A percentile compares a stretch with the other conserved stretches of the same genome.
Conservation (phyloP, 345 rosid genomes). For the Eucalyptus victrix region DNA sequence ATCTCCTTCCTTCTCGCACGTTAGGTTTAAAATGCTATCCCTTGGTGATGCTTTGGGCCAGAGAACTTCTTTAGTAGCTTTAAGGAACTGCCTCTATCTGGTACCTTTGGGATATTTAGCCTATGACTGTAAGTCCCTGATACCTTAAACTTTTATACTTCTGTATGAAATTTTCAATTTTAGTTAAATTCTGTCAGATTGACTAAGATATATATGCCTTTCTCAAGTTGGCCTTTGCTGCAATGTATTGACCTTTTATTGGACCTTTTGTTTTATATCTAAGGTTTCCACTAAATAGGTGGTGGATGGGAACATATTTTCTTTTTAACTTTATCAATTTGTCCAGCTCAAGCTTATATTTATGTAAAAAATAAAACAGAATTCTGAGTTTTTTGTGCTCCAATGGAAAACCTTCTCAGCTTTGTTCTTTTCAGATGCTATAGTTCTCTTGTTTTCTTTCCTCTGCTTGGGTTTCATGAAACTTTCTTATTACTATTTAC, state of each 20-base stretch:
- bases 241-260: not conserved
- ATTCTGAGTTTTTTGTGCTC: not conserved
- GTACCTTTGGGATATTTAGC: slow-evolving; percentile 79
- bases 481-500: not conserved
- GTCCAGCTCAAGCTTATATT: not conserved
- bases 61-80: slow-evolving; percentile 67
- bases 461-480: not conserved
- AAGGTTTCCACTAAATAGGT: not conserved
- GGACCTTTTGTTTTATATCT: not conserved
- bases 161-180: not conserved
- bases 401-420: not conserved
- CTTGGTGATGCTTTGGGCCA: slow-evolving; percentile 76
- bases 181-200: not conserved
- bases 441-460: not conserved
- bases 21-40: slow-evolving; percentile 87
- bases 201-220: not conserved
- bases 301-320: not conserved
- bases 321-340: not conserved
- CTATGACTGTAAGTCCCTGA: slow-evolving; percentile 65
- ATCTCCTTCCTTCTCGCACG: not conserved
- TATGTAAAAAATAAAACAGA: not conserved
- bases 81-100: slow-evolving; percentile 86
- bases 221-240: not conserved
- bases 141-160: not conserved
- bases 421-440: not conserved